Evolutionary conservation across 257 asterid genomes (phyloP), one percentile per base, ranked within the genome.

Genomic region (Parsonsia alboflavescens): DNA sequence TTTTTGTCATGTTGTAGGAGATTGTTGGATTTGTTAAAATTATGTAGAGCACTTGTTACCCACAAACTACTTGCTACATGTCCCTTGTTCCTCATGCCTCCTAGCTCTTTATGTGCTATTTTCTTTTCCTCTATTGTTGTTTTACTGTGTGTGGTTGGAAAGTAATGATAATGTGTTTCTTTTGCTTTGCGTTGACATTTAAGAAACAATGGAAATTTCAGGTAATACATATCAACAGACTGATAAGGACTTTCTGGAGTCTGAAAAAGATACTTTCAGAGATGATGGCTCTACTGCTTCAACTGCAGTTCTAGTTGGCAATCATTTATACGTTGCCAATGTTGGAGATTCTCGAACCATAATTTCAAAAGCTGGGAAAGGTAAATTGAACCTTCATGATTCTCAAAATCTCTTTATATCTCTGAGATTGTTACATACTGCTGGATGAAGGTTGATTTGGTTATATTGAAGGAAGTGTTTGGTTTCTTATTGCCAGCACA

Each of bases 261-360:
- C 99, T 71, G 98, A 92, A 84, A 95, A 82, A 76, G 98, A 95
- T 85, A 86, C 97, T 50, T 88, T 81, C 80, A 84, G 99, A 50
- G 99, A 95, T 83, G 99, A 95, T 84, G 99, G 99, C 69, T 95
- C 99, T 80, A 95, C 99, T 77, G 98, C 99, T 68, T 92, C 92
- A 39, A 82, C 92, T 33, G 92, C 92, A 69, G 87, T 95, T 81
- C 91, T 95, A 75, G 91, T 95, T 52, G 99, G 93, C 80, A 90
- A 92, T 76, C 98, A 84, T 78, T 93, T 95, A 50, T 95, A 92
- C 80, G 99, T 92, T 80, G 99, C 98, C 80, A 95, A 95, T 84
- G 99, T 95, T 79, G 99, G 99, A 68, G 99, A 95, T 80, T 95
- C 99, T 45, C 91, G 99, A 81, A 89, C 99, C 75, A 86, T 95